phyloP scores from a whole-genome alignment of 2,329 filamentous ascomycete genomes.

The Teratosphaeria pseudoeucalypti region DNA sequence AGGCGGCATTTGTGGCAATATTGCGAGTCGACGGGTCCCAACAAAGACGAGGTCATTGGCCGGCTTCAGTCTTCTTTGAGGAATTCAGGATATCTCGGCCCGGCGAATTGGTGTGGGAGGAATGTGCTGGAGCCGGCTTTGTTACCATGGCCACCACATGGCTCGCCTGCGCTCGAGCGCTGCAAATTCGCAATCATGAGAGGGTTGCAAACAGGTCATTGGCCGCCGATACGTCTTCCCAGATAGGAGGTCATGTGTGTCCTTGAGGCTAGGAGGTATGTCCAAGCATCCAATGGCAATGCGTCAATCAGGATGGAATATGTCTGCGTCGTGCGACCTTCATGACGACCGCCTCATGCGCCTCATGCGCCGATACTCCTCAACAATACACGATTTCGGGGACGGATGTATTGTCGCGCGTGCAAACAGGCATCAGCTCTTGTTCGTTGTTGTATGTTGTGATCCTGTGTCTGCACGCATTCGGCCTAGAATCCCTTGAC shows the following conservation, averaged over 20 bases:
- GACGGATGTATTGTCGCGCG: background rate
- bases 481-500: background rate
- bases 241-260: too few relatives aligned
- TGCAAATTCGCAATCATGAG: background rate
- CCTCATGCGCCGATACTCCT: too few relatives aligned
- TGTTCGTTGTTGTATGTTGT: background rate
- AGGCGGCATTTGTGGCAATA: background rate
- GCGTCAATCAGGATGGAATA: too few relatives aligned
- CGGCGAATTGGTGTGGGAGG: background rate
- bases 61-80: background rate
- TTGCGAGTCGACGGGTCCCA: background rate
- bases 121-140: background rate
- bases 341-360: too few relatives aligned
- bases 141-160: background rate
- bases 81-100: background rate
- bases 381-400: background rate
- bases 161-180: background rate
- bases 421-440: background rate
- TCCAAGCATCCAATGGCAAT: too few relatives aligned
- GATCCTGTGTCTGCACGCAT: background rate
- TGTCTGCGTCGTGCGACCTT: too few relatives aligned
- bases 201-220: background rate
- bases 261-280: too few relatives aligned
- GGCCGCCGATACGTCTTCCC: too few relatives aligned
- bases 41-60: background rate